phyloP scores from a whole-genome alignment of 2,329 filamentous ascomycete genomes.

The Aspergillus nomiae region DNA sequence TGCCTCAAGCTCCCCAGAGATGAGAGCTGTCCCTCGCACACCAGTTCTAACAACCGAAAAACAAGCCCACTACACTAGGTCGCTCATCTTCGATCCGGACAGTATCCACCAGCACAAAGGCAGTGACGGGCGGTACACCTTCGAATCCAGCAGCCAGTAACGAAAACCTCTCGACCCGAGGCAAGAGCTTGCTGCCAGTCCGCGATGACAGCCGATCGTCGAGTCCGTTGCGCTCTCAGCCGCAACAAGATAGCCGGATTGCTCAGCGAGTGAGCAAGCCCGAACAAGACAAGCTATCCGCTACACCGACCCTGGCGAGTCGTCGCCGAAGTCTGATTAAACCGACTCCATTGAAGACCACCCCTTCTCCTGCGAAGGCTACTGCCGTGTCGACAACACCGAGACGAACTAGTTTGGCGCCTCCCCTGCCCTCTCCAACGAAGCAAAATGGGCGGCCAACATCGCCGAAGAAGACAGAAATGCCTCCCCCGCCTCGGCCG shows the following conservation, averaged over 20 bases:
- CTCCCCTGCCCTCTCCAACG: slow-evolving; percentile 25
- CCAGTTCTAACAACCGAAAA: background rate
- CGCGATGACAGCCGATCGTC: slow-evolving; percentile 22
- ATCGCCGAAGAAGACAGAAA: slow-evolving; percentile 34
- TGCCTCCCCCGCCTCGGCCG: slow-evolving; percentile 37
- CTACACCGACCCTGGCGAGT: slow-evolving; percentile 11
- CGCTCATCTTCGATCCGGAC: slow-evolving; percentile 22
- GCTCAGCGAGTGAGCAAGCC: slow-evolving; percentile 18
- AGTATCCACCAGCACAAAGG: slow-evolving; percentile 14
- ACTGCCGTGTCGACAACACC: slow-evolving; percentile 19
- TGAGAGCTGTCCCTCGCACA: background rate
- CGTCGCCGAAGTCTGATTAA: slow-evolving; percentile 35
- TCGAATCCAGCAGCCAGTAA: slow-evolving; percentile 17
- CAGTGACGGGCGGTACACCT: slow-evolving; percentile 4
- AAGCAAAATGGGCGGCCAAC: slow-evolving; percentile 18
- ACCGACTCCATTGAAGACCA: slow-evolving; percentile 26
- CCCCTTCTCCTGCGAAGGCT: slow-evolving; percentile 15
- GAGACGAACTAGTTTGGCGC: slow-evolving; percentile 22
- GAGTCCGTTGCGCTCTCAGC: slow-evolving; percentile 20
- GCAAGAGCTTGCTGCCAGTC: slow-evolving; percentile 31
- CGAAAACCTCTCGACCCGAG: slow-evolving; percentile 23
- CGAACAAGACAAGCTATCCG: slow-evolving; percentile 13
- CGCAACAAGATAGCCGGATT: slow-evolving; percentile 20
- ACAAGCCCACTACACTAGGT: slow-evolving; percentile 27
- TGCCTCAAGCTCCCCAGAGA: background rate